Evolutionary conservation across 192 early-diverging fungal species (phyloP), one percentile per base, ranked within the genome.

Genomic region (Geranomyces michiganensis): DNA sequence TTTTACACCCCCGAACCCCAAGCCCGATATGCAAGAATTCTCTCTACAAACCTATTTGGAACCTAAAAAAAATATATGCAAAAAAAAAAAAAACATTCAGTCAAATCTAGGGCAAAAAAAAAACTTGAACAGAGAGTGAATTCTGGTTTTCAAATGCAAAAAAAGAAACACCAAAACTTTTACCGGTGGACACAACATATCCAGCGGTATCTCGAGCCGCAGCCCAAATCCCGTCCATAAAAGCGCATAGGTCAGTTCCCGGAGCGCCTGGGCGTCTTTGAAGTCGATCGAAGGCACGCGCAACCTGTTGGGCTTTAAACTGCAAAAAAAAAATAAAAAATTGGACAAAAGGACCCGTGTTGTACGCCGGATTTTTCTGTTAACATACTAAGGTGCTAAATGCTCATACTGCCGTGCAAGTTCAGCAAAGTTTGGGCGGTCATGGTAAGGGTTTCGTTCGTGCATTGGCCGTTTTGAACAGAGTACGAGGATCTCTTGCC

Each of bases 121-220:
- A 24, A 62, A 62, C 10, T 7, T 6, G 44, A 36, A 31, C 36
- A 7, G 4, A 22, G 2, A 31, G 30, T n/a, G 7, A 29, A 26
- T 12, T 32, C 27, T 7, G 9, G 29, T 12, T 6, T 26, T n/a
- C 51, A 53, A 53, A 26, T 7, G 6, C 51, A 53, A 3, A 26
- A 4, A 26, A n/a, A 26, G n/a, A 24, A 24, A 4, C 6, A 26
- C 51, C 3, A 53, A 53, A 8, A 6, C 48, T 60, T 26, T 58
- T 79, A 92, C 86, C 21, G 89, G 77, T 15, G 91, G 91, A 73
- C 90, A 88, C 15, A 92, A 75, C 2, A 83, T 78, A 53, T 90
- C 86, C 0, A 88, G 51, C 0, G 91, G 91, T 31, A 92, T 88
- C 27, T 91, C 84, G 8, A 92, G 59, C 4, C 84, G 68, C 22